Conservation (phyloP, 1,284 basidiomycete genomes). For the Porogramme epimiltina region DNA sequence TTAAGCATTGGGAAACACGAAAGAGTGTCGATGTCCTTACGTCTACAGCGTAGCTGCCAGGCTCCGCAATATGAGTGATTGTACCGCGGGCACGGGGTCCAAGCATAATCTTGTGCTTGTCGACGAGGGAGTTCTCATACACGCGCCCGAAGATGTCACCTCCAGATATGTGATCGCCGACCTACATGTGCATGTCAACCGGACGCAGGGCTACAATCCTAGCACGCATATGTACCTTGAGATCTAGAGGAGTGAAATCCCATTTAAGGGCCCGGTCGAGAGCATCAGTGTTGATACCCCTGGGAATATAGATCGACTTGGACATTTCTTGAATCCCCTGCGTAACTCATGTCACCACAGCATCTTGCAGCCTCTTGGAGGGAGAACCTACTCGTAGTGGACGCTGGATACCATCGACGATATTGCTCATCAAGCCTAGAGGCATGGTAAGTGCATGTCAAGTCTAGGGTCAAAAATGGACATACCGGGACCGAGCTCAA, state of each 20-base stretch:
- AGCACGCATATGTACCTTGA: conserved; percentile 55
- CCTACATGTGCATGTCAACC: conserved; percentile 42
- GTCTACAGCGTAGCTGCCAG: conserved; percentile 92
- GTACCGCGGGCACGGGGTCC: conserved; percentile 93
- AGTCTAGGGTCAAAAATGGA: background rate
- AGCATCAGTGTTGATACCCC: conserved; percentile 97
- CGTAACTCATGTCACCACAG: conserved; percentile 15
- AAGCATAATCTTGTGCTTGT: conserved; percentile 98
- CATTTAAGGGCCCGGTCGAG: conserved; percentile 89
- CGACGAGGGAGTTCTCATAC: conserved; percentile 95
- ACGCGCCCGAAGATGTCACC: conserved; percentile 96
- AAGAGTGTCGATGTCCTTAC: conserved; percentile 40
- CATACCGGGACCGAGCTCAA: conserved; percentile 94
- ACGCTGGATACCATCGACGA: conserved; percentile 97
- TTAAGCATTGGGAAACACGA: background rate
- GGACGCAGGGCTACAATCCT: background rate
- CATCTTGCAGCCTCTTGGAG: conserved; percentile 15
- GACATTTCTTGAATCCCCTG: conserved; percentile 96
- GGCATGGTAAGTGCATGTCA: background rate
- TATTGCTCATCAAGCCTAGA: conserved; percentile 94
- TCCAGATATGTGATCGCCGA: conserved; percentile 96
- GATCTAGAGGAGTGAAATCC: conserved; percentile 92
- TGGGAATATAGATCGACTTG: conserved; percentile 97
- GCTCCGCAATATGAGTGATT: conserved; percentile 92
- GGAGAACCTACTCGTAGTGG: conserved; percentile 69